phyloP scores from a whole-genome alignment of 2,329 filamentous ascomycete species.

The Aspergillus candidus region DNA sequence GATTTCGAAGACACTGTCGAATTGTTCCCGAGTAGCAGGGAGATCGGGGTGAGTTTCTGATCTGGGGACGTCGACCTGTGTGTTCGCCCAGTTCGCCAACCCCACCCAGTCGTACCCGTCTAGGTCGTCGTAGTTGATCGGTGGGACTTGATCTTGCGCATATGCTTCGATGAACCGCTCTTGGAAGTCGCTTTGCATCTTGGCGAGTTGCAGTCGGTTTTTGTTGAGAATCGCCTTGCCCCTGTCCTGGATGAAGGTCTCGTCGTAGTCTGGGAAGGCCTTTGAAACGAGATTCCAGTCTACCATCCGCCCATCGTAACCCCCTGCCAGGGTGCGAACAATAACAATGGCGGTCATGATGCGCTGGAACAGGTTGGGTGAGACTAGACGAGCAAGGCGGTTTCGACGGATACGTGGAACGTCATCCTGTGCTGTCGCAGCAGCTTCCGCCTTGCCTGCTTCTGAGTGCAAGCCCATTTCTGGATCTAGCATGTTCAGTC shows the following conservation, averaged over 20 bases:
- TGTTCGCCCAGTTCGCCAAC: constrained; percentile 43
- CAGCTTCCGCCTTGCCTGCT: no score
- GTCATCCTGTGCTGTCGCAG: no score
- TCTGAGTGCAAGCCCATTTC: neutral
- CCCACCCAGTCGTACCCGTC: constrained; percentile 42
- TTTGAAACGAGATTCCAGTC: constrained; percentile 42
- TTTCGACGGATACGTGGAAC: constrained; percentile 15
- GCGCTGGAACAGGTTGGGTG: constrained; percentile 26
- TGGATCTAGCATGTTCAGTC: neutral
- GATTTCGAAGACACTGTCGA: constrained; percentile 38
- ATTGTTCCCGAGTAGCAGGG: constrained; percentile 39
- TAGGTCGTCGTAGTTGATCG: constrained; percentile 40
- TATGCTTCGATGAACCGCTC: constrained; percentile 43
- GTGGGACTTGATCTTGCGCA: constrained; percentile 36
- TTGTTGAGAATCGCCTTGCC: constrained; percentile 34
- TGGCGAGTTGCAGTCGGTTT: constrained; percentile 36
- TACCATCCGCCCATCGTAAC: constrained; percentile 35
- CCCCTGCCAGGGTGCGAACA: constrained; percentile 41
- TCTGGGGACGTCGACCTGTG: constrained; percentile 35
- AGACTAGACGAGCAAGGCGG: constrained; percentile 18
- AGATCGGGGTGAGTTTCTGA: constrained; percentile 35
- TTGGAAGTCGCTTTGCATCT: constrained; percentile 44
- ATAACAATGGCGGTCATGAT: constrained; percentile 40
- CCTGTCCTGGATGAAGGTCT: constrained; percentile 32
- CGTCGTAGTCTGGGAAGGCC: constrained; percentile 37